Conservation (phyloP, 441 rosid genomes). For the Hura crepitans region DNA sequence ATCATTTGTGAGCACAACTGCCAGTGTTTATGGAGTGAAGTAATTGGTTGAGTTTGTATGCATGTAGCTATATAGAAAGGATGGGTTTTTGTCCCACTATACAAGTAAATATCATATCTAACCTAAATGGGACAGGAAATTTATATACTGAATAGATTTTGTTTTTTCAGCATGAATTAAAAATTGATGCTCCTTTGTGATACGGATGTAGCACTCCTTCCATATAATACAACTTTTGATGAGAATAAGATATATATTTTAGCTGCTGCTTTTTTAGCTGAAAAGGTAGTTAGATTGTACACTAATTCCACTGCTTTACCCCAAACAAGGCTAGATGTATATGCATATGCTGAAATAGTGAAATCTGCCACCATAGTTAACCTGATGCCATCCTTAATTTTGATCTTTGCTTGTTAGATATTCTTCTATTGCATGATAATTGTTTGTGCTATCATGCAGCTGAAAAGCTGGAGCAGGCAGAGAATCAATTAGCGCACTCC, state of each 20-base stretch:
- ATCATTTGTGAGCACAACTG: background rate
- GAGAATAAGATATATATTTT: background rate
- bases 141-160: too few species aligned
- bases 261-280: background rate
- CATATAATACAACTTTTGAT: background rate
- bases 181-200: background rate
- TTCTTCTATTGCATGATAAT: constrained; percentile 17
- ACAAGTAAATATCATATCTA: too few species aligned
- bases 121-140: too few species aligned
- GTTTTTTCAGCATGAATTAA: too few species aligned
- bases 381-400: background rate
- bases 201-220: background rate
- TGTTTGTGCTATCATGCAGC: constrained; percentile 45
- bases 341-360: background rate
- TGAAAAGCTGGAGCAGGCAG: constrained; percentile 97
- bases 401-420: background rate
- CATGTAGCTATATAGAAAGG: background rate
- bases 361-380: background rate
- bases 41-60: background rate
- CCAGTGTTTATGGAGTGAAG: background rate
- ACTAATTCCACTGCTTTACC: background rate
- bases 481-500: constrained; percentile 78
- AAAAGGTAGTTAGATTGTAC: background rate
- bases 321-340: background rate
- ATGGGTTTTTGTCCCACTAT: background rate